Evolutionary conservation across 179 eudicot species (phyloP), one percentile per base, ranked within the genome.

Genomic region (Sideroxylon spinosum): DNA sequence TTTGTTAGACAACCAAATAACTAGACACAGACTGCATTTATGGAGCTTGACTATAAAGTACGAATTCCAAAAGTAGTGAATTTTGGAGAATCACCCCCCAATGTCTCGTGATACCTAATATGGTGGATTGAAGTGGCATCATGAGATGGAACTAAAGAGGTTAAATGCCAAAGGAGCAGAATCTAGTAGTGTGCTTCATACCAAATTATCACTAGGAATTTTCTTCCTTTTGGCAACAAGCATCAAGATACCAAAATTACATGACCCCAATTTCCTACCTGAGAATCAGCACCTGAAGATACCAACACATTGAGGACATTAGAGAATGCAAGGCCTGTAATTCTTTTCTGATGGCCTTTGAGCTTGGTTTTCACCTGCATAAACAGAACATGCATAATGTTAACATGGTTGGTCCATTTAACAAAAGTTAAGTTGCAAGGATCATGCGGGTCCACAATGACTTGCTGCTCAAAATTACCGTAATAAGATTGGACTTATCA

Each of bases 211-310:
- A 69, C 73, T 13, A 2, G 60, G 19, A 23, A 25, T 23, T 71
- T 50, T 20, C 1, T 11, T 28, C 11, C 68, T 46, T 75, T 64
- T 29, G 23, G 71, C 26, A 17, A 29, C 62, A 72, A 72, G 46
- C 25, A 72, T 55, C 23, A 72, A 72, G 74, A 50, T 4, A 10
- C 29, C 14, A 74, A 50, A 72, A 23, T 3, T 12, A 73, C 7
- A 50, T 7, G 6, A n/a, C 12, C 64, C 57, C 74, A 19, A 61
- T 8, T 74, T 52, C 75, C 76, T 86, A 92, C 98, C 98, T 94
- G 95, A 82, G 95, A 88, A 88, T 94, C 98, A 77, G 97, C 95
- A 56, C 98, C 98, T 1, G 98, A 90, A 80, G 98, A 94, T 60
- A 94, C 90, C 81, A 94, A 93, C 80, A 94, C 92, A 73, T 90